A percentile compares a stretch with the other conserved stretches of the same genome.
Evolutionary conservation across 2,329 filamentous ascomycete species (phyloP).

Genomic region (Fusarium sp.): DNA sequence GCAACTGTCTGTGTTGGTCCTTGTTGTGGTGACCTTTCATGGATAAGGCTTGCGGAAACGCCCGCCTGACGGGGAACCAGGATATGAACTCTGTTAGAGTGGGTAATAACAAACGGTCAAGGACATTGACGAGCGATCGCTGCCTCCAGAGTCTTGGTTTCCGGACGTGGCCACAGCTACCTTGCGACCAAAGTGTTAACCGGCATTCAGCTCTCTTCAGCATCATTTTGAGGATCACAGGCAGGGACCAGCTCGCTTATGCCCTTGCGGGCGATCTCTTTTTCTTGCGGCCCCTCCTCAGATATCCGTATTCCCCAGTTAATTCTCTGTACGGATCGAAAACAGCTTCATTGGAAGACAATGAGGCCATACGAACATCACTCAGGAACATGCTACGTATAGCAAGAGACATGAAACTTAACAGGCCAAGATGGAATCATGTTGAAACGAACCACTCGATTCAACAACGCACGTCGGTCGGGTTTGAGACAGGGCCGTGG

Average conservation of each 20-base stretch:
- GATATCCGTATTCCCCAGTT: not conserved
- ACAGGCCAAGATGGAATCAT: not conserved
- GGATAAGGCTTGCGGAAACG: conserved; percentile 23
- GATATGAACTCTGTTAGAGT: conserved; percentile 1
- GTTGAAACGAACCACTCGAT: conserved; percentile 15
- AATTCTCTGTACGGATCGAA: not conserved
- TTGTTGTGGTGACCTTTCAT: conserved; percentile 8
- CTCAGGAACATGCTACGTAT: not conserved
- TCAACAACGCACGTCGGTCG: conserved; percentile 9
- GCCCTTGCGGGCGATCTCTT: conserved; percentile 35
- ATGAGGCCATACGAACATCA: not conserved
- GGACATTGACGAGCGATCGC: not conserved
- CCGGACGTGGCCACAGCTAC: not conserved
- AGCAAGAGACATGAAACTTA: not conserved
- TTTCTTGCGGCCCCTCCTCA: conserved; percentile 20
- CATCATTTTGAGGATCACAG: conserved; percentile 23
- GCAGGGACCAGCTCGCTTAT: conserved; percentile 37
- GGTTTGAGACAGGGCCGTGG: conserved; percentile 18
- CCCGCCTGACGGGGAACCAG: conserved; percentile 15
- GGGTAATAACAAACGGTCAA: not conserved
- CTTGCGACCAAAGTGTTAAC: not conserved
- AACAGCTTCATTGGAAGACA: not conserved
- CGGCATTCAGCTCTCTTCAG: conserved; percentile 2
- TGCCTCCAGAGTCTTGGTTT: conserved; percentile 15
- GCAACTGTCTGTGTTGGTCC: conserved; percentile 2